Evolutionary conservation across 139 green algal genomes (phyloP), one percentile per base, ranked within the genome.

Genomic region (Chlorella sorokiniana): DNA sequence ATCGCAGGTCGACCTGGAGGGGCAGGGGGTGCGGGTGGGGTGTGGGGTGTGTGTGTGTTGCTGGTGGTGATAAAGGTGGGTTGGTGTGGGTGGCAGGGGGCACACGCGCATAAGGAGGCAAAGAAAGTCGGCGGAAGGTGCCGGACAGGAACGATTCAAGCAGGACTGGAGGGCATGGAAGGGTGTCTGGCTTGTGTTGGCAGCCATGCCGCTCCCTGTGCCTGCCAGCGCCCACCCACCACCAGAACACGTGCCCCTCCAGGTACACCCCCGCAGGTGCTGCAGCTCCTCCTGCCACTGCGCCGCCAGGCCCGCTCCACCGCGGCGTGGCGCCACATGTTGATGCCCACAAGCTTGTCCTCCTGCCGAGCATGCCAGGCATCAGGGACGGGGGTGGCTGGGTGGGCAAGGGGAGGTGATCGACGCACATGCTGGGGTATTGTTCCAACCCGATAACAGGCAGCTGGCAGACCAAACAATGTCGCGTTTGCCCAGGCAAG

Each of bases 261-360:
- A 4, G 8, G 35, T 79, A 68, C 3, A 67, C 7, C 35, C 42
- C 51, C 29, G 31, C 33, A 79, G 33, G 4, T 20, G 51, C 22
- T 40, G 29, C 72, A 79, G 51, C 72, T 79, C 72, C 0, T 5
- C 16, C 23, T 23, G 52, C 72, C 72, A 79, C 44, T 65, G n/a
- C 33, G 44, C 70, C 20, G 70, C 48, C 70, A 42, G 11, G 45
- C 70, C 70, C 0, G 18, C n/a, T 29, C 31, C 44, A 68, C 33
- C 72, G 68, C 51, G 51, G 33, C 45, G 51, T 68, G 72, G 35
- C 51, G 48, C 72, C 51, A 51, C 16, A 79, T 14, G 51, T 1
- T 40, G 9, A 79, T 51, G 51, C 72, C 72, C 18, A 33, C 54
- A 20, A 68, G 33, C 51, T 79, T 79, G 35, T 79, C 72, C 35